Percentiles rank a stretch among this genome's conserved stretches.
Conservation (phyloP, 2,329 filamentous ascomycete genomes). For the Fusarium ambrosium region DNA sequence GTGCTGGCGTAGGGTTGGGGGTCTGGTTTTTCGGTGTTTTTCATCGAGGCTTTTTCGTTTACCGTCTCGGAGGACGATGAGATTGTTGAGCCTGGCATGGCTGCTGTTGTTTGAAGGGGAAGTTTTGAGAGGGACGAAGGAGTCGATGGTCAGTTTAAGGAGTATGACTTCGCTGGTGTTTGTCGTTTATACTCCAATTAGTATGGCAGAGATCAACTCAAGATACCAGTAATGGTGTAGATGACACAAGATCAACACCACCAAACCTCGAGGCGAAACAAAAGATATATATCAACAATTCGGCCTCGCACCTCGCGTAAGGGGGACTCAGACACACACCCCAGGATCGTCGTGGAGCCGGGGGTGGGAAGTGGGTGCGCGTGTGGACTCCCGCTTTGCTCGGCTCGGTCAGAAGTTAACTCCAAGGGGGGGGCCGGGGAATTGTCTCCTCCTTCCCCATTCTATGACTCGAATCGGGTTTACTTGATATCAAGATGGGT, state of each 20-base stretch:
- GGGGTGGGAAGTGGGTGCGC: not conserved
- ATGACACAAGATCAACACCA: not conserved
- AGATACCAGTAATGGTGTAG: not conserved
- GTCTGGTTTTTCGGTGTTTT: conserved; percentile 27
- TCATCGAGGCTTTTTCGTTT: conserved; percentile 33
- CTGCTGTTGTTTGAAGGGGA: not conserved
- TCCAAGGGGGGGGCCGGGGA: not conserved
- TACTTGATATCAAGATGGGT: not conserved
- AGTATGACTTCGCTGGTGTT: not conserved
- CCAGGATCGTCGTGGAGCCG: not conserved
- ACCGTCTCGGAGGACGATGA: conserved; percentile 47
- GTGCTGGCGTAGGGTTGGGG: conserved; percentile 6
- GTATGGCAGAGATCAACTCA: not conserved
- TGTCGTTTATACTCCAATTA: not conserved
- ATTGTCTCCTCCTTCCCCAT: not conserved
- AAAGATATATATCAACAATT: conserved; percentile 1
- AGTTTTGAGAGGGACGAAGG: not conserved
- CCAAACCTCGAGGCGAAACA: not conserved
- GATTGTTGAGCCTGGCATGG: conserved; percentile 43
- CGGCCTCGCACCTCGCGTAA: not conserved
- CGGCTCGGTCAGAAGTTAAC: conserved; percentile 6
- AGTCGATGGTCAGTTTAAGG: not conserved
- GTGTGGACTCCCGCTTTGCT: not conserved
- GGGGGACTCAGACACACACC: not conserved
- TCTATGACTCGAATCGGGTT: conserved; percentile 7